phyloP scores from a whole-genome alignment of 345 rosid species.

The Gossypium ekmanianum region DNA sequence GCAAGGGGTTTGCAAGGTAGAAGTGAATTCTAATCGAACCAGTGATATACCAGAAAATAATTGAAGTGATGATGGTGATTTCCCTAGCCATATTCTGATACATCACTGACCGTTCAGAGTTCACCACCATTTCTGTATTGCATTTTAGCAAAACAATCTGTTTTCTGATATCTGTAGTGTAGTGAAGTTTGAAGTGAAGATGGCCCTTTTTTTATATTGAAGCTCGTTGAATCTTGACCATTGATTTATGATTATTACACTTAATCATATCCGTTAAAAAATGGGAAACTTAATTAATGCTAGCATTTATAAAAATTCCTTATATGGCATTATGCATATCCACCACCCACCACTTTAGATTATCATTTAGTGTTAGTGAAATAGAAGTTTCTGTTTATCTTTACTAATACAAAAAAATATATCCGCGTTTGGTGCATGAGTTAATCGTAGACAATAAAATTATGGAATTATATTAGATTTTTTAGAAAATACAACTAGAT shows the following conservation, averaged over 20 bases:
- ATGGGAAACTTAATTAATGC: not conserved
- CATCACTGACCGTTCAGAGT: not conserved
- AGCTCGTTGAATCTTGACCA: not conserved
- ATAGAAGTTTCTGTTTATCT: too few relatives aligned
- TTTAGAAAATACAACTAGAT: too few relatives aligned
- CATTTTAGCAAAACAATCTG: too few relatives aligned
- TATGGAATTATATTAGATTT: too few relatives aligned
- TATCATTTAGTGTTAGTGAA: too few relatives aligned
- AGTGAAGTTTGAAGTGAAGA: not conserved
- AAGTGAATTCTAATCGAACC: not conserved
- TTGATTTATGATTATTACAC: not conserved
- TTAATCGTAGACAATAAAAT: too few relatives aligned
- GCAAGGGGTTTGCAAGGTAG: not conserved
- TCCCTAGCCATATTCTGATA: not conserved
- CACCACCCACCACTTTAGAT: too few relatives aligned
- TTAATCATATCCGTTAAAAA: not conserved
- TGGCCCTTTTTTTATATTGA: not conserved
- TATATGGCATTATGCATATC: too few relatives aligned
- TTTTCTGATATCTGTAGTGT: too few relatives aligned
- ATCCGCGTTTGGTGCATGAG: too few relatives aligned
- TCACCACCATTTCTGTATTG: not conserved
- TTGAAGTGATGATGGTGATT: not conserved
- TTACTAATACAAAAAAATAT: too few relatives aligned
- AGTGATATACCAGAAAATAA: conserved; percentile 1
- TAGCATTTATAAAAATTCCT: not conserved